Base-by-base conservation (phyloP, 83 land plant genomes). In the Picea mariana region DNA sequence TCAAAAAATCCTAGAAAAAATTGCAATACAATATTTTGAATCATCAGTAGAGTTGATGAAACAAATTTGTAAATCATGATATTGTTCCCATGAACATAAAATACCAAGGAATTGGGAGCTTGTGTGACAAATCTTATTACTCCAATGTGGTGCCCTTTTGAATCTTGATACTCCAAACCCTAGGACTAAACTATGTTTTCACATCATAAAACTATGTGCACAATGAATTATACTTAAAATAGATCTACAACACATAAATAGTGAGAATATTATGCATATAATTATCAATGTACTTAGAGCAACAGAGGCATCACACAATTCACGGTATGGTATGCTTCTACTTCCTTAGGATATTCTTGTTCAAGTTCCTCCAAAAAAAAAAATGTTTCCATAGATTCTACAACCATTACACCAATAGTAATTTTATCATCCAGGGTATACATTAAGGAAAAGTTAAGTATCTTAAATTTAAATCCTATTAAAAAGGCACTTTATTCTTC, bases 261-360 rank as follows among this genome's bases (percentile, higher is more conserved):
- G 18, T 79, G 21, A 81, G n/a, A 79, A 62, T 11, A 38, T n/a
- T 80, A 72, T 27, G 12, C 31, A 38, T 38, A 13, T 31, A 26
- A 81, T 26, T 64, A 60, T 15, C 18, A 83, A 81, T 52, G 31
- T 49, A 85, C 95, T 92, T 88, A 97, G 98, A 84, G 91, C 88
- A 52, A 93, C 95, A 84, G 99, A 92, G 40, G 91, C 79, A 16
- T 93, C 90, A 60, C 99, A 95, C 68, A 94, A 84, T 42, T 86
- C 92, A 16, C 99, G 85, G 68, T 93, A n/a, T n/a, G n/a, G n/a
- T n/a, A 95, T 6, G 87, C 84, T 83, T 97, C 99, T 27, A 95
- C 92, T 87, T 97, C 99, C 71, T 92, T 98, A 8, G 97, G 99
- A 84, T 93, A 97, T 66, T 96, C 85, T 82, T 95, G 95, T 78